Conservation (phyloP, 768 basidiomycete genomes). For the Mycena pura region DNA sequence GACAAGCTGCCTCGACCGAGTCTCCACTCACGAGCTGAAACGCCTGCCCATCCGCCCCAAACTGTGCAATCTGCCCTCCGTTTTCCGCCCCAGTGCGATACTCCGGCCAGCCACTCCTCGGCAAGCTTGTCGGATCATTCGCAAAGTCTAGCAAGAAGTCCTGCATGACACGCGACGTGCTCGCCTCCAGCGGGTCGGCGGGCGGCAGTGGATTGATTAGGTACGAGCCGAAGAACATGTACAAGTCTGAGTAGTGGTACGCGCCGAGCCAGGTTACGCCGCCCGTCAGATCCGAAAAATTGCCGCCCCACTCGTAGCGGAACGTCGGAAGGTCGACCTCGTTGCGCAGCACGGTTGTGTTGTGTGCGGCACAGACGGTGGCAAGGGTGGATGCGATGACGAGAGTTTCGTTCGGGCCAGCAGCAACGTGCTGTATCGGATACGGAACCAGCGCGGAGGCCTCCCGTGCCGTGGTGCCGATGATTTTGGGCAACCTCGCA, state of each 20-base stretch:
- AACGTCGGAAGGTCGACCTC: constrained; percentile 6
- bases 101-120: constrained; percentile 17
- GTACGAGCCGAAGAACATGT: constrained; percentile 30
- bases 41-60: constrained; percentile 17
- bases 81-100: constrained; percentile 3
- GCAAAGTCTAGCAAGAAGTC: constrained; percentile 27
- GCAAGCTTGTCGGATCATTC: constrained; percentile 21
- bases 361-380: constrained; percentile 10
- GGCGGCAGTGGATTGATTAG: constrained; percentile 1
- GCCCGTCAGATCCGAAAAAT: constrained; percentile 12
- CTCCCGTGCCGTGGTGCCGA: constrained; percentile 17
- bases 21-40: constrained; percentile 11
- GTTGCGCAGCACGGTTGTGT: constrained; percentile 9
- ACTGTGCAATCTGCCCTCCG: constrained; percentile 15
- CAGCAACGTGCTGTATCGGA: constrained; percentile 2
- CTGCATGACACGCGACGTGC: constrained; percentile 24
- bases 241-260: constrained; percentile 27
- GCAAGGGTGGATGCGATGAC: background rate
- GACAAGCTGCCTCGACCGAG: background rate
- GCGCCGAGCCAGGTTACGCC: constrained; percentile 18
- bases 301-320: constrained; percentile 21
- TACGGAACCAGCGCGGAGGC: constrained; percentile 6
- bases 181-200: constrained; percentile 13
- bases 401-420: constrained; percentile 11
- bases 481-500: constrained; percentile 9